Evolutionary conservation across 345 rosid species (phyloP).

Genomic region (Draba incana): DNA sequence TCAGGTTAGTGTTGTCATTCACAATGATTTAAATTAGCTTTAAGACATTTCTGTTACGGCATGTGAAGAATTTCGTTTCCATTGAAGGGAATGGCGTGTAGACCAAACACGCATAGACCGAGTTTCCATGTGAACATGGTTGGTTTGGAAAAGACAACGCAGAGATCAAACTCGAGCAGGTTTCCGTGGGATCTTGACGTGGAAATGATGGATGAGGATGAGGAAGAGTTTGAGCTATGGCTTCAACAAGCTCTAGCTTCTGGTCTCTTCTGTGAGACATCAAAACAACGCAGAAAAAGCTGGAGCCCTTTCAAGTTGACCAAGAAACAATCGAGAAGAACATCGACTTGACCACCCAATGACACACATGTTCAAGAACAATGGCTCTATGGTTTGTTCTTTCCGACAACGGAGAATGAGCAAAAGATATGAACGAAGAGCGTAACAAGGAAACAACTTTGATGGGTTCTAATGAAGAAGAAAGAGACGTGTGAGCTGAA

Average conservation of each 20-base stretch:
- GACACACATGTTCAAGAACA: slow-evolving; percentile 8
- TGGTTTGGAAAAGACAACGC: slow-evolving; percentile 76
- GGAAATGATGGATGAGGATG: slow-evolving; percentile 92
- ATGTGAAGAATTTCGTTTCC: not conserved
- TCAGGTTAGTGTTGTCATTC: slow-evolving; percentile 72
- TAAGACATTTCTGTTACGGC: not conserved
- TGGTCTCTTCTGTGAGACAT: slow-evolving; percentile 86
- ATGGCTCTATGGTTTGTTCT: slow-evolving; percentile 4
- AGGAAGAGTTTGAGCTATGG: slow-evolving; percentile 87
- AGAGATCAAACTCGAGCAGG: slow-evolving; percentile 80
- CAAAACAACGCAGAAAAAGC: slow-evolving; percentile 83
- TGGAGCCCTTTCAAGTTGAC: slow-evolving; percentile 91
- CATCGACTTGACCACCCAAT: slow-evolving; percentile 52
- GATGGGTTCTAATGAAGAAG: slow-evolving; percentile 21
- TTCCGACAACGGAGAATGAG: not conserved
- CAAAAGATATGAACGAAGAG: not conserved
- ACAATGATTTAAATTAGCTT: not conserved
- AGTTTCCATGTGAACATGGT: slow-evolving; percentile 98
- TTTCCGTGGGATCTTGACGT: slow-evolving; percentile 93
- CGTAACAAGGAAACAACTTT: not conserved
- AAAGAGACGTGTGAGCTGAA: slow-evolving; percentile 19
- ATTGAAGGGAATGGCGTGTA: slow-evolving; percentile 90
- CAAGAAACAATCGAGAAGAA: slow-evolving; percentile 86
- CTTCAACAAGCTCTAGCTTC: slow-evolving; percentile 87
- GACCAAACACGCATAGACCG: slow-evolving; percentile 94